Conservation (phyloP, 495 filamentous ascomycete genomes). For the Durotheca rogersii region DNA sequence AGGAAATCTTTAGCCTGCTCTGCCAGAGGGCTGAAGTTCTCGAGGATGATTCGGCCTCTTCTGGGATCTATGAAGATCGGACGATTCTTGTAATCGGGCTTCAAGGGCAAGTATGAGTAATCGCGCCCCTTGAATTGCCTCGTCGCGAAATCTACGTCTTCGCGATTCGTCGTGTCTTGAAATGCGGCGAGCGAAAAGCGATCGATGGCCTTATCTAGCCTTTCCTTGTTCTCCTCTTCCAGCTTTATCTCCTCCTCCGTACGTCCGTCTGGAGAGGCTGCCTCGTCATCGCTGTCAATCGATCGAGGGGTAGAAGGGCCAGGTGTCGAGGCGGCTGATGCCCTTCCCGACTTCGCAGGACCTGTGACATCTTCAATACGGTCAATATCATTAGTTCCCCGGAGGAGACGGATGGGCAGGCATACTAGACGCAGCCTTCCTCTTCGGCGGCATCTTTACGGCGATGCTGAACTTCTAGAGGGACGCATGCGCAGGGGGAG, state of each 20-base stretch:
- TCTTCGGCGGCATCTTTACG: slow-evolving; percentile 68
- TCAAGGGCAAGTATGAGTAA: slow-evolving; percentile 76
- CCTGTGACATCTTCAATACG: slow-evolving; percentile 51
- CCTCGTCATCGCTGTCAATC: slow-evolving; percentile 66
- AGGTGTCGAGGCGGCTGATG: slow-evolving; percentile 66
- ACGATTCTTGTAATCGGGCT: slow-evolving; percentile 82
- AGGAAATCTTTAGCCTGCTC: slow-evolving; percentile 89
- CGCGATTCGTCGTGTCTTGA: slow-evolving; percentile 37
- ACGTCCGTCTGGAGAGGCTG: slow-evolving; percentile 46
- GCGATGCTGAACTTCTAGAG: not conserved
- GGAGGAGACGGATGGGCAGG: slow-evolving; percentile 21
- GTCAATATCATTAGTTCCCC: slow-evolving; percentile 40
- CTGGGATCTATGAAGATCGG: slow-evolving; percentile 90
- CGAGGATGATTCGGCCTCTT: slow-evolving; percentile 85
- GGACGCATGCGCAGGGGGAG: not conserved
- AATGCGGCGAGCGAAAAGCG: slow-evolving; percentile 61
- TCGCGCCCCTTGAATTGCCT: slow-evolving; percentile 58
- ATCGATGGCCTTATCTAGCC: slow-evolving; percentile 61
- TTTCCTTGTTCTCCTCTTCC: slow-evolving; percentile 43
- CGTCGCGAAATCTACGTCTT: slow-evolving; percentile 47
- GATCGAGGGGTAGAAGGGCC: slow-evolving; percentile 65
- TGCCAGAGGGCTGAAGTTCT: slow-evolving; percentile 87
- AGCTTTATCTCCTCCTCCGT: slow-evolving; percentile 28
- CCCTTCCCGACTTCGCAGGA: slow-evolving; percentile 53
- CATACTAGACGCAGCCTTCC: slow-evolving; percentile 67